Percentiles rank a stretch among this genome's conserved stretches.
These are phyloP conservation scores for Camelina laxa DNA, from an alignment of 345 rosid genomes.

Conservation along the genomic window DNA sequence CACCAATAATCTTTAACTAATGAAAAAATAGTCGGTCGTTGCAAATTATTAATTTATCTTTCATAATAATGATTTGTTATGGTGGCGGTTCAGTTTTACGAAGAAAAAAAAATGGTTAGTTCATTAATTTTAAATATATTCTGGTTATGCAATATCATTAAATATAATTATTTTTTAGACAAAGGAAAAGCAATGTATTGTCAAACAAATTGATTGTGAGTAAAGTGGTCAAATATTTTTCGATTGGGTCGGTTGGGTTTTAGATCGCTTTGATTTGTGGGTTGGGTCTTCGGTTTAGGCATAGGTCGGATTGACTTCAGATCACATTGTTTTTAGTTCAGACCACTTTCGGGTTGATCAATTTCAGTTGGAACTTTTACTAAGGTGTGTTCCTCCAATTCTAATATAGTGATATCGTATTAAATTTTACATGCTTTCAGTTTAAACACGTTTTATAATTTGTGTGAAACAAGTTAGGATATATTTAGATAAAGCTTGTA, in stretches of 20 bases:
- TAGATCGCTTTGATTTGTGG: background rate
- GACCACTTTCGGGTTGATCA: no score
- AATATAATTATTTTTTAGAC: background rate
- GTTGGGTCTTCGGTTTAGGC: no score
- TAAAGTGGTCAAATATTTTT: background rate
- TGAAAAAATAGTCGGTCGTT: slow-evolving; percentile 10
- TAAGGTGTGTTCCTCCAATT: no score
- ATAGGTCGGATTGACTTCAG: no score
- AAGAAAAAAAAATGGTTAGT: background rate
- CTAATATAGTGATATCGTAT: no score
- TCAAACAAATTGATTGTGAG: background rate
- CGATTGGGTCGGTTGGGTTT: background rate
- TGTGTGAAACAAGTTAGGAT: background rate
- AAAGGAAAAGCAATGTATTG: background rate
- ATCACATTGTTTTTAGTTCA: no score
- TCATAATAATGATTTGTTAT: slow-evolving; percentile 24
- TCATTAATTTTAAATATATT: background rate
- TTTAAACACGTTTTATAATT: background rate
- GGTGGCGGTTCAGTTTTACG: slow-evolving; percentile 1
- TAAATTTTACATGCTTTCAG: no score
- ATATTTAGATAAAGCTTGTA: background rate
- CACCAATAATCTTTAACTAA: slow-evolving; percentile 29
- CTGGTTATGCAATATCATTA: background rate
- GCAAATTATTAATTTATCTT: background rate
- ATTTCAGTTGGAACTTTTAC: no score